These are phyloP conservation scores for Magnaporthiopsis incrustans DNA, from an alignment of 2,329 filamentous ascomycete genomes.

Conservation along the genomic window DNA sequence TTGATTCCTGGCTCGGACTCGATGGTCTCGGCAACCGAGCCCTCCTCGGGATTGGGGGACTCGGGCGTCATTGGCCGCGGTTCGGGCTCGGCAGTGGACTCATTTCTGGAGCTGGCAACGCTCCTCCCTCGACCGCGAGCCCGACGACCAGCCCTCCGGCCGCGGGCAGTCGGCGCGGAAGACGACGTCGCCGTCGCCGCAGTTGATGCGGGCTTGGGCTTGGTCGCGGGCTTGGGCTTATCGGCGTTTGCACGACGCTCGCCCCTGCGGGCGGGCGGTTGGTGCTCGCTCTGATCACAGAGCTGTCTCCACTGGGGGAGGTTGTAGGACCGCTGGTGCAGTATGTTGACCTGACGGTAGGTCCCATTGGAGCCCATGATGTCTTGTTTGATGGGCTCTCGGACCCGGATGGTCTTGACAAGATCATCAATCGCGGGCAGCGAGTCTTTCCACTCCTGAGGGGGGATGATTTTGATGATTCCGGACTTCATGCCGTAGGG, in stretches of 20 bases:
- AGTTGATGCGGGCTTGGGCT: constrained; percentile 24
- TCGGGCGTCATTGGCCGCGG: constrained; percentile 52
- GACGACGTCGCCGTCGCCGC: background rate
- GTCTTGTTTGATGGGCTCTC: constrained; percentile 96
- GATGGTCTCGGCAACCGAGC: constrained; percentile 35
- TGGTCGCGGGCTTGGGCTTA: constrained; percentile 35
- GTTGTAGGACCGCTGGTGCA: constrained; percentile 94
- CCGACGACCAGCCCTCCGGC: constrained; percentile 18
- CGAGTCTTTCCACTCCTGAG: constrained; percentile 81
- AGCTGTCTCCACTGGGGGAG: constrained; percentile 91
- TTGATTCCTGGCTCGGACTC: constrained; percentile 36
- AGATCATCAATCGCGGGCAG: constrained; percentile 74
- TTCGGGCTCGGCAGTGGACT: constrained; percentile 30
- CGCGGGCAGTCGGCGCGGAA: constrained; percentile 18
- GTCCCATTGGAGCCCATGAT: constrained; percentile 94
- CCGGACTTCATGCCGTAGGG: constrained; percentile 95
- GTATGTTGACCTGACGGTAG: constrained; percentile 94
- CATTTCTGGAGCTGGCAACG: constrained; percentile 32
- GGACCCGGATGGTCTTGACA: constrained; percentile 85
- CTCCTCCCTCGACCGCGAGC: constrained; percentile 24
- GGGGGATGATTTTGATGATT: constrained; percentile 92
- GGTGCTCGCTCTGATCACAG: constrained; percentile 91
- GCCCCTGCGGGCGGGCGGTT: constrained; percentile 84
- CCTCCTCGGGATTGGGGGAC: constrained; percentile 38
- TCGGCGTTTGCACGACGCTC: constrained; percentile 61